Base-by-base conservation (phyloP, 805 yeast species). In the Candida pseudoglaebosa region DNA sequence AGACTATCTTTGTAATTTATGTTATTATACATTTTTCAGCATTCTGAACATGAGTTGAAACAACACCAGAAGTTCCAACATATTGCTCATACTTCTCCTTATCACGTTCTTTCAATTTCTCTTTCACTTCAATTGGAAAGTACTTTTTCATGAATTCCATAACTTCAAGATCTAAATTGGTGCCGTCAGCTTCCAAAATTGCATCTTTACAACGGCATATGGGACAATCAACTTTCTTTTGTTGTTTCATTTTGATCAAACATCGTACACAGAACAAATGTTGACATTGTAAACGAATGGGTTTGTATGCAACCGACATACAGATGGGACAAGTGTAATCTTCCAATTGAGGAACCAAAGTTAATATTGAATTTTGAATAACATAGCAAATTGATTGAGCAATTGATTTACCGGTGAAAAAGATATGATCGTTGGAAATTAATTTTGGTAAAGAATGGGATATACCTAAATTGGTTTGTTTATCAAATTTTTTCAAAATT, bases 301-400 rank as follows among this genome's bases (percentile, higher is more conserved):
- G 93, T 49, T 82, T 81, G 60, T 72, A 84, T 0, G 89, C 88
- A 33, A 84, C 70, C 2, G 76, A 70, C 55, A 76, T 73, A 53
- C 93, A 84, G 7, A 84, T 77, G 1, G 90, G 87, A 53, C 93
- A 84, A 1, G 77, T 63, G 50, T 82, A 84, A 54, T 84, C 91
- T 35, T 84, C 90, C 4, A 84, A 59, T 54, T 82, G 90, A 1
- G 93, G 93, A 1, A 82, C 62, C 1, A 84, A 57, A 20, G 72
- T 68, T 26, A 84, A 56, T 13, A 84, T 57, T 18, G 77, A 67
- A 17, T 65, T 65, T 21, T 81, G 73, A 24, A 84, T 77, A 20
- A 80, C 68, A 26, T 60, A 68, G 50, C 83, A 79, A 17, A 80
- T 67, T 15, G 72, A 67, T 45, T 70, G 73, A 0, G 82, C 74